Conservation (phyloP, 2,329 filamentous ascomycete species). For the Trichophyton schoenleinii region DNA sequence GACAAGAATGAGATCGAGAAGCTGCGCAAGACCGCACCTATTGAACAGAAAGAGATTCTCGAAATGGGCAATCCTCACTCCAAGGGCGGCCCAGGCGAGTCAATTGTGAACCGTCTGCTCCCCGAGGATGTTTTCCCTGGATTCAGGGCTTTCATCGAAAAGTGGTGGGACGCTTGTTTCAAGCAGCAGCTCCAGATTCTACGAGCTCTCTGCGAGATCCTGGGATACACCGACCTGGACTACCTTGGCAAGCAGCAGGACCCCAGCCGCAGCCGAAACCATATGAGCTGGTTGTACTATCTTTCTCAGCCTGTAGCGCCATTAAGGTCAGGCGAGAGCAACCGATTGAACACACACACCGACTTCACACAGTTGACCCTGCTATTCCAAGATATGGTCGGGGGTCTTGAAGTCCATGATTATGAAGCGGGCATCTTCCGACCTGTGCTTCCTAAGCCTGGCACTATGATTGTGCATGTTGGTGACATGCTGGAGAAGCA, state of each 20-base stretch:
- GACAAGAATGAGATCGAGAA: background rate
- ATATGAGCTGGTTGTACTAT: background rate
- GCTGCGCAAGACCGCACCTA: background rate
- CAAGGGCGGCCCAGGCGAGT: background rate
- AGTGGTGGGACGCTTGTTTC: background rate
- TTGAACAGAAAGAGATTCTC: background rate
- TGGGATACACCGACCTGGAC: background rate
- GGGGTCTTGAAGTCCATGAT: constrained; percentile 40
- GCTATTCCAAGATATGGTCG: constrained; percentile 40
- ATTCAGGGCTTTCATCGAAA: no score
- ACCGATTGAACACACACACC: constrained; percentile 26
- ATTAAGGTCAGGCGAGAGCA: background rate
- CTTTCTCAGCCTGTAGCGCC: background rate
- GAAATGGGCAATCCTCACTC: background rate
- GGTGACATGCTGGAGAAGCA: constrained; percentile 39
- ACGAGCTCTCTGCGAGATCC: background rate
- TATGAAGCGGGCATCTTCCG: no score
- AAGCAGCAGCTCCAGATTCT: background rate
- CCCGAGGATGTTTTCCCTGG: no score
- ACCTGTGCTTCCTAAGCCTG: no score
- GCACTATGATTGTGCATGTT: constrained; percentile 36
- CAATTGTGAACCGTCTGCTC: no score
- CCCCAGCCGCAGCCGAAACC: background rate
- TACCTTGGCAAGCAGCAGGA: background rate
- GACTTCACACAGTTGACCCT: constrained; percentile 45